phyloP scores from a whole-genome alignment of 1,284 basidiomycete species.

The Butyriboletus appendiculatus region DNA sequence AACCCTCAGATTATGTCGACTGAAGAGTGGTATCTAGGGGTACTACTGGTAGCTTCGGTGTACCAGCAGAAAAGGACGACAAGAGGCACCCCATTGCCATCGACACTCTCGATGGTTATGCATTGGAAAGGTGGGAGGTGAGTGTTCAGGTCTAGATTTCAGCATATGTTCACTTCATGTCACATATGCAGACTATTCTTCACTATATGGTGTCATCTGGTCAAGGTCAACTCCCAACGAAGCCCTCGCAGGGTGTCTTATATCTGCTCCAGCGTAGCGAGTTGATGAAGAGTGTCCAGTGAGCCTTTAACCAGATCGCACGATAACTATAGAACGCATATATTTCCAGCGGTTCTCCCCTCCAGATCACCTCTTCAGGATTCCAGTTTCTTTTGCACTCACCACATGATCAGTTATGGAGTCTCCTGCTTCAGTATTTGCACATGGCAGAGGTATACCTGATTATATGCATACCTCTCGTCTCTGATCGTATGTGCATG shows the following conservation, averaged over 20 bases:
- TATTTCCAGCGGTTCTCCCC: constrained; percentile 48
- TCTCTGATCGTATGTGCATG: not conserved
- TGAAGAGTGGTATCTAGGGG: constrained; percentile 57
- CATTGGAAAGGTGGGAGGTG: constrained; percentile 94
- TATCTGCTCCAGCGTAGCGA: constrained; percentile 83
- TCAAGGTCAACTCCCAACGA: constrained; percentile 63
- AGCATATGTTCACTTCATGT: not conserved
- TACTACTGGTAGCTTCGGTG: constrained; percentile 88
- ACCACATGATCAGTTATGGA: constrained; percentile 98
- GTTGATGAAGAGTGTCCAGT: constrained; percentile 78
- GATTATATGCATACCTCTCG: constrained; percentile 2
- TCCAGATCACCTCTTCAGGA: constrained; percentile 91
- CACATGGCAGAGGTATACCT: constrained; percentile 71
- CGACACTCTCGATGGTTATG: constrained; percentile 80
- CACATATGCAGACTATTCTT: constrained; percentile 68
- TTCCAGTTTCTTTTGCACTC: constrained; percentile 98
- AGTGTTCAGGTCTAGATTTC: constrained; percentile 22
- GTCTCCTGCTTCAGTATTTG: constrained; percentile 89
- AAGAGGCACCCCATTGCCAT: constrained; percentile 55
- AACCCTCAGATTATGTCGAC: constrained; percentile 1
- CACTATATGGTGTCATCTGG: constrained; percentile 99
- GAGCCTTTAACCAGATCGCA: constrained; percentile 26
- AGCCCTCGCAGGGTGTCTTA: constrained; percentile 80
- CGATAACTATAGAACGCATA: constrained; percentile 3
- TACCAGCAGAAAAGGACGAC: constrained; percentile 69